Evolutionary conservation across 2,329 filamentous ascomycete species (phyloP).

Genomic region (Beauveria caledonica): DNA sequence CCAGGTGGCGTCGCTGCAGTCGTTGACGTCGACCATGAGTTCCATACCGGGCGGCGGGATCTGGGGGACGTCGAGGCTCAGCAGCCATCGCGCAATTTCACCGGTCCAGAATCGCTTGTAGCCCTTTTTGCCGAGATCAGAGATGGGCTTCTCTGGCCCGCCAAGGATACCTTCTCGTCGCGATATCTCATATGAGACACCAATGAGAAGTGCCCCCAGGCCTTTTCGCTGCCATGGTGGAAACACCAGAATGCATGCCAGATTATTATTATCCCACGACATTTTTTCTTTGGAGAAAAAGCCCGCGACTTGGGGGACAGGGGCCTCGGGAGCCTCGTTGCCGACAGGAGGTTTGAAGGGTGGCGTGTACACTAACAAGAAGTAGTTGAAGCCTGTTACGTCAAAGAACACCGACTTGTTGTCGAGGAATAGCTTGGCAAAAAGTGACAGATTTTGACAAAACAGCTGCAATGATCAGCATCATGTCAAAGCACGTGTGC

Average conservation of each 20-base stretch:
- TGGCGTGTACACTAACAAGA: conserved; percentile 71
- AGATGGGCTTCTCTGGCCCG: conserved; percentile 89
- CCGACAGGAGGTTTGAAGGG: conserved; percentile 17
- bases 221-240: conserved; percentile 92
- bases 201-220: conserved; percentile 82
- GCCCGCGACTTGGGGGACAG: conserved; percentile 56
- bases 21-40: conserved; percentile 54
- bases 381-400: conserved; percentile 89
- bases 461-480: conserved; percentile 51
- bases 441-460: conserved; percentile 90
- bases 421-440: conserved; percentile 94
- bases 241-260: conserved; percentile 93
- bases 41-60: conserved; percentile 25
- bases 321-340: conserved; percentile 8
- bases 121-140: conserved; percentile 71
- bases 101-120: conserved; percentile 83
- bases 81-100: conserved; percentile 66
- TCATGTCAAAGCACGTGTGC: not conserved
- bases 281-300: conserved; percentile 99
- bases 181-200: conserved; percentile 86
- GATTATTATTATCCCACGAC: conserved; percentile 97
- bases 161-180: conserved; percentile 75
- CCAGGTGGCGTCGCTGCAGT: conserved; percentile 71
- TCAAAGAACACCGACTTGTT: conserved; percentile 99
- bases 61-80: conserved; percentile 35